Evolutionary conservation across 768 basidiomycete species (phyloP), one percentile per base, ranked within the genome.

Genomic region (Pluteus cervinus): DNA sequence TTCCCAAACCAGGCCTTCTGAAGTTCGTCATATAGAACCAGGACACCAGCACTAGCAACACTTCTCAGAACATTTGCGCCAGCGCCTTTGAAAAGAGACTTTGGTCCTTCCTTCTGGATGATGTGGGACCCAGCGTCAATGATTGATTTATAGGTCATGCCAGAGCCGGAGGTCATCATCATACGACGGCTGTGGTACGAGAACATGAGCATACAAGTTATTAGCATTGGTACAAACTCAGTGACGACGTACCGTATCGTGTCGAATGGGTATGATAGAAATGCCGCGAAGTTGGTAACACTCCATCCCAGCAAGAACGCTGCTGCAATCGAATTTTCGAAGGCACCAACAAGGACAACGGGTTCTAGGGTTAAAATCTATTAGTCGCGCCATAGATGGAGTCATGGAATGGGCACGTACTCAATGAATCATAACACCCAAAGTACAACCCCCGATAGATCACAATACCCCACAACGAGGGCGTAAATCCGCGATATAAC

Each of bases 91-190:
- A 89, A 88, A 48, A 89, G 69, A 9, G 86, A 85, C 56, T 73
- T 75, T 43, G 70, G 61, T 50, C 86, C 86, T 68, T 89, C 87
- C 66, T 82, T 79, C 51, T 73, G 75, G 53, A 87, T 55, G 51
- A 89, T 87, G 61, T 89, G 44, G 9, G 71, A 60, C 39, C 68
- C 80, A 40, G 85, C 85, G 52, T 88, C 85, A 54, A 85, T 73
- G 82, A 85, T 86, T 44, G 79, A 80, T 68, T 81, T 82, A 76
- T 89, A 88, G 69, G 86, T 81, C 37, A 73, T 69, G 30, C 65
- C 67, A 53, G 69, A 70, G 49, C 86, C 87, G 8, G 83, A 86
- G 12, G 86, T 88, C 86, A 89, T 89, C 86, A 90, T 90, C 86
- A 90, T 90, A 46, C 87, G 81, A 73, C 87, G 83, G 71, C 86